phyloP scores from a whole-genome alignment of 2,329 filamentous ascomycete genomes.

The Ascochyta rabiei region DNA sequence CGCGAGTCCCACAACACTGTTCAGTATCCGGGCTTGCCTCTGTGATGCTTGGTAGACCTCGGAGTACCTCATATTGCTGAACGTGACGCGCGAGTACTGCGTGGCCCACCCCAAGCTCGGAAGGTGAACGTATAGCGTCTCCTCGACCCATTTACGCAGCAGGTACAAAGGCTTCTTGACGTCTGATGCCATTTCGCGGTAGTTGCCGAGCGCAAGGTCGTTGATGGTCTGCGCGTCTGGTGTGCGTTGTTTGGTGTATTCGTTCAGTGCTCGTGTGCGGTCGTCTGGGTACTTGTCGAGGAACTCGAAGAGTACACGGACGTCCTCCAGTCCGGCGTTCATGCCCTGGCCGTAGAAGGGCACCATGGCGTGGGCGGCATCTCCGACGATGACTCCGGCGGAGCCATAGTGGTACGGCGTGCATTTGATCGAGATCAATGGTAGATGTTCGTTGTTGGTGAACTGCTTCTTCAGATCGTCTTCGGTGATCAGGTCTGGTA shows the following conservation, averaged over 20 bases:
- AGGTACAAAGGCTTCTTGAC: conserved; percentile 80
- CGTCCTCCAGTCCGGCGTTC: conserved; percentile 95
- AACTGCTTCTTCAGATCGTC: conserved; percentile 76
- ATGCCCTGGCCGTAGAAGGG: conserved; percentile 98
- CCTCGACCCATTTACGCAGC: conserved; percentile 84
- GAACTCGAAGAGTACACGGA: conserved; percentile 82
- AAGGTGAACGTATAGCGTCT: conserved; percentile 76
- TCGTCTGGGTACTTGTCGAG: conserved; percentile 69
- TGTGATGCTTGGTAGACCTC: conserved; percentile 75
- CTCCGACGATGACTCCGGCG: conserved; percentile 84
- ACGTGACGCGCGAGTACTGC: conserved; percentile 90
- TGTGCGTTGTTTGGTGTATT: conserved; percentile 76
- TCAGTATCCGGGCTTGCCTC: conserved; percentile 40
- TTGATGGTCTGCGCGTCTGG: conserved; percentile 89
- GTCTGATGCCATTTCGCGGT: conserved; percentile 88
- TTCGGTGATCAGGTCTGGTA: conserved; percentile 68
- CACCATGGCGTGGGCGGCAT: conserved; percentile 96
- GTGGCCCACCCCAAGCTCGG: conserved; percentile 86
- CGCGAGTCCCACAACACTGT: conserved; percentile 34
- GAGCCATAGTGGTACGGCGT: conserved; percentile 80
- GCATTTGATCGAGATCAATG: conserved; percentile 92
- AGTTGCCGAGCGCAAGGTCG: conserved; percentile 88
- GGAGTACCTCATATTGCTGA: conserved; percentile 89
- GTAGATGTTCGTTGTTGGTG: conserved; percentile 81
- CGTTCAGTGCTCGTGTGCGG: conserved; percentile 62